These are phyloP conservation scores for Aaosphaeria arxii DNA, from an alignment of 2,329 filamentous ascomycete genomes.

Conservation along the genomic window DNA sequence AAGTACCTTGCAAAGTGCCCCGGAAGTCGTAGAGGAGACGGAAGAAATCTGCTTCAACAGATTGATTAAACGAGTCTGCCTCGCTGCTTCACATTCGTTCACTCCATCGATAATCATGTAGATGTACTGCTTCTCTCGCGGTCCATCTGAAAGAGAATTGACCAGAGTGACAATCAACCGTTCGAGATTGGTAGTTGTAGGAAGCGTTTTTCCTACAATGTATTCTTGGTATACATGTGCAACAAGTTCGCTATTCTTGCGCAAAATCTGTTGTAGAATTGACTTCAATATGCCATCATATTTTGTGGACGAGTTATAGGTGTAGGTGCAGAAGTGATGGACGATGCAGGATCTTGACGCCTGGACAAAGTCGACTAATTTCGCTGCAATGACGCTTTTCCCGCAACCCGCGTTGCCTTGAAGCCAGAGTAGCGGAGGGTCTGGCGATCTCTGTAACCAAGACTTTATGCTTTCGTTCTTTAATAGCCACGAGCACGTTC, in stretches of 20 bases:
- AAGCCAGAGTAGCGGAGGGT: constrained; percentile 11
- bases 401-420: constrained; percentile 19
- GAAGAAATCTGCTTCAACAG: constrained; percentile 10
- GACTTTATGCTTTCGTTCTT: constrained; percentile 6
- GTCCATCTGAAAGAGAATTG: constrained; percentile 2
- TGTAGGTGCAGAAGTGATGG: constrained; percentile 18
- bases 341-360: constrained; percentile 3
- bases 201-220: constrained; percentile 10
- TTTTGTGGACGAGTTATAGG: constrained; percentile 6
- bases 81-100: constrained; percentile 19
- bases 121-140: constrained; percentile 4
- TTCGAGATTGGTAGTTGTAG: constrained; percentile 10
- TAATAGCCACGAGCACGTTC: constrained; percentile 22
- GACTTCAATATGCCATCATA: constrained; percentile 14
- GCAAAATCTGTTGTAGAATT: constrained; percentile 20
- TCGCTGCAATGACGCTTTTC: constrained; percentile 7
- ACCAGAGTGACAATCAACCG: constrained; percentile 14
- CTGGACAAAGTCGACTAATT: constrained; percentile 7
- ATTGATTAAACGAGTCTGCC: constrained; percentile 14
- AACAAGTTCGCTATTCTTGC: constrained; percentile 11
- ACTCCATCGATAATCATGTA: constrained; percentile 27
- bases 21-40: constrained; percentile 1
- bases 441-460: constrained; percentile 9
- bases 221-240: constrained; percentile 22
- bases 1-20: constrained; percentile 8